Base-by-base conservation (phyloP, 75 land plant species). In the Selaginella tamariscina region DNA sequence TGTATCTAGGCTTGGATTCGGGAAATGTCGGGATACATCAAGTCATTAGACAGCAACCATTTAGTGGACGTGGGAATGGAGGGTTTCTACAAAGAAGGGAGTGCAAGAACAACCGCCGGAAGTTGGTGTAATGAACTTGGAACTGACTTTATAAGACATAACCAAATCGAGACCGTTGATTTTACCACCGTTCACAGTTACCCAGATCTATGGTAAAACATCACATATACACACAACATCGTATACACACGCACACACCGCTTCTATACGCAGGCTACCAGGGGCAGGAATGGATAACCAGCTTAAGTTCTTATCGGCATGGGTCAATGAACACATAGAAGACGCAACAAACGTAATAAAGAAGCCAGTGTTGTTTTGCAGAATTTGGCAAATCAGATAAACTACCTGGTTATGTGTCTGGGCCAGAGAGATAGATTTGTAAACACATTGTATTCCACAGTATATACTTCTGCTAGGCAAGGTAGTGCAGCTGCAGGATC, bases 1-100 rank as follows among this genome's bases (percentile, higher is more conserved):
- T 15, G 11, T 39, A 39, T 39, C 49, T 68, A 88, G 92, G 79
- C 30, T 21, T 88, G 91, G 91, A 79, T 88, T 30, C 63, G 72
- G 33, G 91, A 88, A 68, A 88, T 88, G 91, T 81, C 86, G 18
- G 63, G 77, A n/a, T 73, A 75, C 31, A 72, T 85, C 62, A 88
- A 88, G 68, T 83, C 91, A 1, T 67, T 85, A 0, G 91, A 88
- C 67, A 62, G 71, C 5, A 88, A 79, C 22, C 91, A 88, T 59
- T 64, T 88, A 23, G 62, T 88, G 18, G 85, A 83, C 30, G 70
- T 75, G 13, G 91, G 91, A 0, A 56, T 85, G 60, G 88, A 88
- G 70, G 91, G 88, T 1, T 85, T 85, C 64, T 88, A 85, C 65
- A 78, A 81, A 0, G 62, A 69, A 20, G 71, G 73, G 59, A 65